Evolutionary conservation across 148 eudicot genomes (phyloP).

Genomic region (Camellia sinensis): DNA sequence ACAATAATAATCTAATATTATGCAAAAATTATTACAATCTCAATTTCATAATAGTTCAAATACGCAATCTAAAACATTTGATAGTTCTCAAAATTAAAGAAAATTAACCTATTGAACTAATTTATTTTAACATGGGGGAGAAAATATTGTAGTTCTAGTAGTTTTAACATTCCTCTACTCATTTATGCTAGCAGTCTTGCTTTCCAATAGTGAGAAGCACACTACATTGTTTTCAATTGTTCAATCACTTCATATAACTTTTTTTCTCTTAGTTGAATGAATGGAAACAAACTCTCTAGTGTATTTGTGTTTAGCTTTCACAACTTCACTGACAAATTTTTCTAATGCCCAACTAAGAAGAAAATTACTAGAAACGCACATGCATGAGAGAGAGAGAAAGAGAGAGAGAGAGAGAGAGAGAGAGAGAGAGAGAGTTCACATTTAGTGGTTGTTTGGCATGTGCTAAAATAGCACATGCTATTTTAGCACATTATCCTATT

Average conservation of each 20-base stretch:
- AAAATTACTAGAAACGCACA: neutral
- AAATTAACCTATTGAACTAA: neutral
- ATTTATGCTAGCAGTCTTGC: neutral
- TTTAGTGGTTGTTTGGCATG: neutral
- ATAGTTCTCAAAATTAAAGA: too few species aligned
- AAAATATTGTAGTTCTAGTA: neutral
- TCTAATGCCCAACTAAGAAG: neutral
- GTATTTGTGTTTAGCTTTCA: neutral
- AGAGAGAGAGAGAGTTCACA: slow-evolving; percentile 10
- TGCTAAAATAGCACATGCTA: too few species aligned
- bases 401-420: neutral
- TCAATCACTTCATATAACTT: too few species aligned
- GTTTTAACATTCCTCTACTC: neutral
- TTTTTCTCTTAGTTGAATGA: neutral
- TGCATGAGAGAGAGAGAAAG: neutral
- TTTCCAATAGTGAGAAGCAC: neutral
- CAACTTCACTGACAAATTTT: neutral
- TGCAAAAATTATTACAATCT: too few species aligned
- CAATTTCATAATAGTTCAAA: too few species aligned
- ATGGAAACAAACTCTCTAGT: neutral
- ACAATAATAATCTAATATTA: too few species aligned
- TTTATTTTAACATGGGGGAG: neutral
- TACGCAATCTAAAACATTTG: too few species aligned
- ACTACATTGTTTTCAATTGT: too few species aligned
- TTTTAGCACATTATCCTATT: too few species aligned